Evolutionary conservation across 768 basidiomycete genomes (phyloP), one percentile per base, ranked within the genome.

Genomic region (Heimioporus sp.): DNA sequence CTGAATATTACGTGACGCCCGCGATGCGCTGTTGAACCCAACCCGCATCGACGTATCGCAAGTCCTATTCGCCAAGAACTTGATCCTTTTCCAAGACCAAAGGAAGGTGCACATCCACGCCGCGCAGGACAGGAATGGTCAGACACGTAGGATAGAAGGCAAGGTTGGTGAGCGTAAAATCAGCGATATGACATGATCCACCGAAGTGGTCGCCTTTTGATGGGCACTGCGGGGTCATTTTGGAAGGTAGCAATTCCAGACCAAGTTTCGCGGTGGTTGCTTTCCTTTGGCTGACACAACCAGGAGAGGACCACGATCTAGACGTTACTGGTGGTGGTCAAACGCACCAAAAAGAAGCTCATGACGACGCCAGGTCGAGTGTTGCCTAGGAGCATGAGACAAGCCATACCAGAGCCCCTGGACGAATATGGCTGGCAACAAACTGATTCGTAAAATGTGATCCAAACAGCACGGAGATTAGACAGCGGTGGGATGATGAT

Each of bases 261-360:
- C 3, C 43, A 21, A 69, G 60, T 35, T 70, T 66, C 6, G 61
- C 69, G 6, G 69, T 65, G 2, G 67, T n/a, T n/a, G n/a, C 66
- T 96, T 97, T 49, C 92, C 96, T 65, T 68, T 70, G 49, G 59
- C 57, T 38, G 96, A 72, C 31, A 76, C 71, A 55, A 94, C 85
- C 59, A 92, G 72, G 54, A 90, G 83, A 0, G 94, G 93, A 97
- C 82, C 61, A 84, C 84, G 78, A 88, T 83, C 80, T n/a, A n/a
- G n/a, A n/a, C n/a, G n/a, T n/a, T n/a, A n/a, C n/a, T 86, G 1
- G 89, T 87, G 0, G 92, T 93, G 54, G 97, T 89, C 19, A 98
- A 75, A 66, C 92, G 94, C 0, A 95, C 94, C 95, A 95, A n/a
- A 98, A n/a, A n/a, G n/a, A 68, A 98, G n/a, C 89, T 85, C 87